These are phyloP conservation scores for Narthecium ossifragum DNA, from an alignment of 106 monocot species.

Conservation along the genomic window DNA sequence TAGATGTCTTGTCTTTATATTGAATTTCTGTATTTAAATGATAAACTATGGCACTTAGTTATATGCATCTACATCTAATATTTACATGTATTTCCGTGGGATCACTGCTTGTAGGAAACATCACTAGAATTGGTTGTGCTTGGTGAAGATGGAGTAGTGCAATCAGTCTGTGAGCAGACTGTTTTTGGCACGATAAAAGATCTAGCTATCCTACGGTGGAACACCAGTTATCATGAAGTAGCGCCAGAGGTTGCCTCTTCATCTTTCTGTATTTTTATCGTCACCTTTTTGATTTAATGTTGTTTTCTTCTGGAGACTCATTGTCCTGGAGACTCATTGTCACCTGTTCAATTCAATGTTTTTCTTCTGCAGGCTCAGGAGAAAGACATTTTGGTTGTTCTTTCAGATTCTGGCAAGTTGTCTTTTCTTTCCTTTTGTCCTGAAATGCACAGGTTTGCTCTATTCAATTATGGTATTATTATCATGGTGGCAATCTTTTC, in stretches of 20 bases:
- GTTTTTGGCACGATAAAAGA: constrained; percentile 91
- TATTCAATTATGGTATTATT: not conserved
- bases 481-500: not conserved
- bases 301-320: not conserved
- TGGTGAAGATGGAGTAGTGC: constrained; percentile 71
- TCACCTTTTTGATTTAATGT: not conserved
- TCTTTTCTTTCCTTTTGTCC: constrained; percentile 72
- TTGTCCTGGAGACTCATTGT: not conserved
- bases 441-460: constrained; percentile 79
- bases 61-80: constrained; percentile 1
- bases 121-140: constrained; percentile 69
- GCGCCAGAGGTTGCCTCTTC: constrained; percentile 28
- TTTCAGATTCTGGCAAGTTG: constrained; percentile 92
- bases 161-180: constrained; percentile 78
- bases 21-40: not conserved
- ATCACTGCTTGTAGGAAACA: constrained; percentile 59
- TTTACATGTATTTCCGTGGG: not conserved
- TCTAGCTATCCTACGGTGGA: constrained; percentile 57
- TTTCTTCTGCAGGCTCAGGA: constrained; percentile 44
- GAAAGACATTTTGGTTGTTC: constrained; percentile 75
- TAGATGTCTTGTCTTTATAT: not conserved
- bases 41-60: not conserved
- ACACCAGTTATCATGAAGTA: constrained; percentile 25
- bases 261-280: not conserved
- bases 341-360: not conserved